Conservation (phyloP, 2,329 filamentous ascomycete genomes). For the Aspergillus sp. region DNA sequence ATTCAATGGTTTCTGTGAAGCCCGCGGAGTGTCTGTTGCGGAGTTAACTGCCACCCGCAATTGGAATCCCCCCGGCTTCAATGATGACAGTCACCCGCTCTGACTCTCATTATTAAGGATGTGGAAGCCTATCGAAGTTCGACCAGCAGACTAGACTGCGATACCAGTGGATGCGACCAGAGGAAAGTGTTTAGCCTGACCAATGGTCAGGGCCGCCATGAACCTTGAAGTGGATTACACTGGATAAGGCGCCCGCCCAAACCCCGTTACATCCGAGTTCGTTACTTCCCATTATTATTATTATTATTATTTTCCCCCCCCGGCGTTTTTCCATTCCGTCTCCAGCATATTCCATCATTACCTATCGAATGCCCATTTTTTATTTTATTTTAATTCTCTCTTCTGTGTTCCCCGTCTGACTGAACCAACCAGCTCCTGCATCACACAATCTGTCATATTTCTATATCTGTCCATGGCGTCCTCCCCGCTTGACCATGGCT, state of each 20-base stretch:
- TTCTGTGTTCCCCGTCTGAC: not conserved
- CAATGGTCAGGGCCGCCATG: not conserved
- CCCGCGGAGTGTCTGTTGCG: not conserved
- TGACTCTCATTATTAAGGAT: not conserved
- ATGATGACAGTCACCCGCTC: not conserved
- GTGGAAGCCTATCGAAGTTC: constrained; percentile 17
- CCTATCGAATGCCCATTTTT: not conserved
- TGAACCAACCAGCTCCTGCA: not conserved
- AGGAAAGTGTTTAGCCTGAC: not conserved
- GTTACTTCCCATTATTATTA: too few relatives aligned
- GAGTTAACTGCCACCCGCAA: constrained; percentile 1
- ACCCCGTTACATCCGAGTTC: constrained; percentile 36
- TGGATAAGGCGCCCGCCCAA: constrained; percentile 12
- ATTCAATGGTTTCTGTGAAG: too few relatives aligned
- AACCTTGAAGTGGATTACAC: not conserved
- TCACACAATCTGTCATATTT: not conserved
- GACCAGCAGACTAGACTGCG: not conserved
- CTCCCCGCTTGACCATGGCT: constrained; percentile 18
- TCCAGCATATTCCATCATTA: not conserved
- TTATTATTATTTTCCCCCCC: not conserved
- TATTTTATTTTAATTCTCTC: not conserved
- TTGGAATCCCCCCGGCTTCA: not conserved
- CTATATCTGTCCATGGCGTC: constrained; percentile 23
- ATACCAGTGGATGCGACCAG: not conserved
- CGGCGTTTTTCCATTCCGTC: not conserved